phyloP scores from a whole-genome alignment of 2,329 filamentous ascomycete genomes.

The Tolypocladium album region DNA sequence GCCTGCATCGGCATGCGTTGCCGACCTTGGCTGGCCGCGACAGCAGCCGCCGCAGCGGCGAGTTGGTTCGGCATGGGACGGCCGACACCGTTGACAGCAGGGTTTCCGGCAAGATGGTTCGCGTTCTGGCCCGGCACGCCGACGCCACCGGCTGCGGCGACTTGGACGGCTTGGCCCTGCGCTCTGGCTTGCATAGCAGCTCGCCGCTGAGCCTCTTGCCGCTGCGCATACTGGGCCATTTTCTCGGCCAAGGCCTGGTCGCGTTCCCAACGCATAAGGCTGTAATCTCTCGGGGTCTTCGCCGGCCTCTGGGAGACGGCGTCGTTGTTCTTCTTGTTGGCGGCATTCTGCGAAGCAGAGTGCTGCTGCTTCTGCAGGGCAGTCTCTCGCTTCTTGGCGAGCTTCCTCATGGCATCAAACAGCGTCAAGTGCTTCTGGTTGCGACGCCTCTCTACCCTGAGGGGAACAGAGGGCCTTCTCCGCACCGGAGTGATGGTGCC shows the following conservation, averaged over 20 bases:
- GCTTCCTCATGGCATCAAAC: conserved; percentile 89
- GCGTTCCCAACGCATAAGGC: conserved; percentile 75
- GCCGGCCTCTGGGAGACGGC: conserved; percentile 35
- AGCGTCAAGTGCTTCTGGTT: conserved; percentile 80
- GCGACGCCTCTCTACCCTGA: conserved; percentile 77
- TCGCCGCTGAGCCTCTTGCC: conserved; percentile 49
- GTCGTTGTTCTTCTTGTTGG: conserved; percentile 74
- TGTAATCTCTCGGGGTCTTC: conserved; percentile 86
- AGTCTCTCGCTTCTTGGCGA: conserved; percentile 89
- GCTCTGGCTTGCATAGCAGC: conserved; percentile 35
- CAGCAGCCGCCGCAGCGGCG: conserved; percentile 26
- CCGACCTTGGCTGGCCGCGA: conserved; percentile 31
- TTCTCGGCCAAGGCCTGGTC: conserved; percentile 59
- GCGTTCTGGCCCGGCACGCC: conserved; percentile 18
- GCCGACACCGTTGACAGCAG: conserved; percentile 15
- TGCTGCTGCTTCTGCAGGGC: conserved; percentile 81
- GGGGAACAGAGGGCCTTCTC: conserved; percentile 65
- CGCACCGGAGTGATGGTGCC: conserved; percentile 29
- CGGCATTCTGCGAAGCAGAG: conserved; percentile 63
- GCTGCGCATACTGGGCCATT: conserved; percentile 42
- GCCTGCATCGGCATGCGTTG: conserved; percentile 44
- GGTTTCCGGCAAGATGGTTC: conserved; percentile 16
- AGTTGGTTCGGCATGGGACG: conserved; percentile 34
- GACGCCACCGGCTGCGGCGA: conserved; percentile 29
- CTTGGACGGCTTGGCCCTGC: conserved; percentile 33